These are phyloP conservation scores for Agroathelia rolfsii DNA, from an alignment of 1,284 basidiomycete species.

Conservation along the genomic window DNA sequence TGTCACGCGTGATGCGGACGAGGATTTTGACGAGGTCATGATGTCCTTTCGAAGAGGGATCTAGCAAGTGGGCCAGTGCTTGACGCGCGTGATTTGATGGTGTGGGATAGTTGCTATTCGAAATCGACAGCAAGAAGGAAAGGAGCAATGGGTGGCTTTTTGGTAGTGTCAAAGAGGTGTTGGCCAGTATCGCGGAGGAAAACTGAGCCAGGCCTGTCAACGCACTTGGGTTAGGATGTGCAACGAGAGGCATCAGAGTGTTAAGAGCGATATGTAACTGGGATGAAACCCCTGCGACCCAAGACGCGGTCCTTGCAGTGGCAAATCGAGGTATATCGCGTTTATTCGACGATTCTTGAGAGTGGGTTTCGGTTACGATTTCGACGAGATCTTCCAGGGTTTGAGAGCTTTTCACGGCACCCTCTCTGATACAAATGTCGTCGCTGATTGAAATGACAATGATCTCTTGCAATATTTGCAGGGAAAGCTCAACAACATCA, in stretches of 20 bases:
- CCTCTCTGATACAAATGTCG: slow-evolving; percentile 51
- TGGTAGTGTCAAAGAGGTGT: slow-evolving; percentile 51
- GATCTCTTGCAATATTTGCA: slow-evolving; percentile 46
- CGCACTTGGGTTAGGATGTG: slow-evolving; percentile 57
- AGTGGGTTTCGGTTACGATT: slow-evolving; percentile 17
- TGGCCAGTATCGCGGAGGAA: slow-evolving; percentile 40
- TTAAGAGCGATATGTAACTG: slow-evolving; percentile 64
- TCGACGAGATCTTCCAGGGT: slow-evolving; percentile 51
- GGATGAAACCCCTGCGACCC: slow-evolving; percentile 54
- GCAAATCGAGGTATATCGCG: slow-evolving; percentile 21
- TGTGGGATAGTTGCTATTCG: slow-evolving; percentile 40
- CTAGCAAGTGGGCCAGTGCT: slow-evolving; percentile 39
- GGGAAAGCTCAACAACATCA: slow-evolving; percentile 48
- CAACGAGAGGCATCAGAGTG: slow-evolving; percentile 45
- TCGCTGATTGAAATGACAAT: slow-evolving; percentile 54
- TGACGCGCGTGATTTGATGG: slow-evolving; percentile 39
- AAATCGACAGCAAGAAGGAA: slow-evolving; percentile 57
- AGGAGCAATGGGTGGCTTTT: slow-evolving; percentile 57
- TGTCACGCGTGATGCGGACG: slow-evolving; percentile 47
- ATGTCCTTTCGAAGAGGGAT: slow-evolving; percentile 27
- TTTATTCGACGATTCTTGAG: slow-evolving; percentile 8
- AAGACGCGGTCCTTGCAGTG: slow-evolving; percentile 43
- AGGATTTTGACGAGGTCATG: slow-evolving; percentile 41
- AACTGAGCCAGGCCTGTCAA: slow-evolving; percentile 47
- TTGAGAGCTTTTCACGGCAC: slow-evolving; percentile 42